Base-by-base conservation (phyloP, 225 moss, liverwort and hornwort genomes). In the Pseudisothecium myosuroides region DNA sequence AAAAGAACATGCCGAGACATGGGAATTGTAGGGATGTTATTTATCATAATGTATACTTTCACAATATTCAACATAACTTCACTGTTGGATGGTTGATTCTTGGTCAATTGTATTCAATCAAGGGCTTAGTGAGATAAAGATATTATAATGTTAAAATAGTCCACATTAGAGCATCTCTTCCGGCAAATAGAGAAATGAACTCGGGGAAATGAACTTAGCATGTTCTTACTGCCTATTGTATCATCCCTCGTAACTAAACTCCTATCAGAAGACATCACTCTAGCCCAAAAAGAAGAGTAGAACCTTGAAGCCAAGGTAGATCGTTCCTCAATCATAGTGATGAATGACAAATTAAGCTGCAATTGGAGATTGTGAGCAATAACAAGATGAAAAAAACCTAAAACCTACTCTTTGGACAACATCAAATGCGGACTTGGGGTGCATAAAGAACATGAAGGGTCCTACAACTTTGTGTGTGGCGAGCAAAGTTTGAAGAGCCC, bases 111-210 rank as follows among this genome's bases (percentile, higher is more conserved):
- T 36, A 3, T 3, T 34, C 76, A 54, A 76, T 52, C 23, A 52
- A 36, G 5, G 14, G 3, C 8, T 52, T 8, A 9, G 0, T 13
- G 32, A 52, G 1, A 23, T 2, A 5, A 52, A 0, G 14, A 0
- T 22, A 36, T 76, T 0, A 9, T 2, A 36, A 52, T 2, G 1
- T 52, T 9, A 5, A 76, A 76, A 7, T 2, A 50, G 1, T 5
- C 21, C 3, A 8, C 34, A 0, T 22, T 12, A 50, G 4, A 31
- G 32, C 49, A 49, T 45, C 4, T 45, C 29, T 73, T 28, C 1
- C 0, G 1, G 2, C 0, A 72, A 5, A 72, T 3, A 4, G 9
- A 1, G 61, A 61, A 61, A 27, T 61, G 31, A 63, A 15, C 31
- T 15, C 0, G 4, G 1, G 13, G 2, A 43, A 74, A 31, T 74